Base-by-base conservation (phyloP, 2,329 filamentous ascomycete species). In the Chalaropsis thielavioides region DNA sequence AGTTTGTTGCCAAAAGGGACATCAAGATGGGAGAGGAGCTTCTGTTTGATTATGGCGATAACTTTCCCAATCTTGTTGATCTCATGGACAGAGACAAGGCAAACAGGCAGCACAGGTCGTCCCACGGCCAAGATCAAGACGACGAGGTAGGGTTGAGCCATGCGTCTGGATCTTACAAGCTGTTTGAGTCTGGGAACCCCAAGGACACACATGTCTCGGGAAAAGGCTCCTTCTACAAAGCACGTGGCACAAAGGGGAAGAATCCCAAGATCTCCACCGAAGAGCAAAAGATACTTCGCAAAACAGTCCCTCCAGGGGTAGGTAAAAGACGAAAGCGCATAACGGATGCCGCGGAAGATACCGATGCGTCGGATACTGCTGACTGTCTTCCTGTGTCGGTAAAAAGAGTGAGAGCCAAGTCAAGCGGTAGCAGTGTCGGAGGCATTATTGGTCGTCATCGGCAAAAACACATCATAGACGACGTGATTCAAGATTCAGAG, bases 31-130 rank as follows among this genome's bases (percentile, higher is more conserved):
- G 89, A 27, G 86, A 90, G 67, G 89, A 94, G 73, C 76, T 95
- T 0, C 88, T 90, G 71, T 95, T 92, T 73, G 83, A 92, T 71
- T 94, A 95, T 70, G 87, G 87, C 51, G 81, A 85, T 70, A 82
- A 85, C 68, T 86, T 87, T 70, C 82, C 83, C 13, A 84, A 85
- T 66, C 72, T 86, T 66, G 83, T 64, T 17, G 62, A 67, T 38
- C 59, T 67, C 6, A 64, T 67, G 63, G 66, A 62, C 49, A 38
- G 46, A 24, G 40, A 59, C 60, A 51, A 67, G 58, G 63, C 58
- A 22, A 61, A 63, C 22, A 31, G 63, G 4, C 41, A 64, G n/a
- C 63, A 49, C n/a, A 64, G 61, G 49, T 54, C 61, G 11, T 63
- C 44, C 11, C 54, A 58, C 27, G 10, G 17, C 5, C 40, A 61